phyloP scores from a whole-genome alignment of 768 basidiomycete species.

The Rhodotorula kratochvilovae region DNA sequence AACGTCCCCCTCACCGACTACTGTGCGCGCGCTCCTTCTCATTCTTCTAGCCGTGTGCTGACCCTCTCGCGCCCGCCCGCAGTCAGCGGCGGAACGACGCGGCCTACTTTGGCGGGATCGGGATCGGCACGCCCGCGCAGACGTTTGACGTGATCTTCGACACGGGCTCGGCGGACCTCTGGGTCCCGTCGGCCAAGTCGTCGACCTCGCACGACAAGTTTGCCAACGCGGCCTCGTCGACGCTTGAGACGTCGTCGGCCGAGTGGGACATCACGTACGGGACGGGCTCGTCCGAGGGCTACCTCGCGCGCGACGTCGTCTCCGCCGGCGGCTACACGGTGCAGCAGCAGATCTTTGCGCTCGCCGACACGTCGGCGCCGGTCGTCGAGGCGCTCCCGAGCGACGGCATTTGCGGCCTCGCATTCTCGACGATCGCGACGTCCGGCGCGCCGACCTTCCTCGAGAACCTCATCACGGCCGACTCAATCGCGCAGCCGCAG shows the following conservation, averaged over 20 bases:
- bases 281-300: constrained; percentile 23
- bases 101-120: constrained; percentile 26
- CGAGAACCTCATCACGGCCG: constrained; percentile 38
- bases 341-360: constrained; percentile 31
- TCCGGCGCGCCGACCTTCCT: constrained; percentile 40
- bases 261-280: constrained; percentile 38
- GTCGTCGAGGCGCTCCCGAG: constrained; percentile 17
- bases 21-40: not conserved
- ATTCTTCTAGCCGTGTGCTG: not conserved
- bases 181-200: constrained; percentile 19
- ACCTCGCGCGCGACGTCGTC: constrained; percentile 33
- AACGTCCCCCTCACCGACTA: constrained; percentile 28
- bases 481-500: constrained; percentile 25
- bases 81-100: constrained; percentile 37
- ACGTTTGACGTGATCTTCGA: constrained; percentile 28
- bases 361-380: constrained; percentile 20
- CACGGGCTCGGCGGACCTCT: constrained; percentile 25
- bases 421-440: constrained; percentile 42
- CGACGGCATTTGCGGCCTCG: constrained; percentile 41
- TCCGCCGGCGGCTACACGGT: constrained; percentile 13
- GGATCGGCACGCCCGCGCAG: constrained; percentile 32
- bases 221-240: not conserved
- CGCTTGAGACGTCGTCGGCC: constrained; percentile 20
- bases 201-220: constrained; percentile 31
- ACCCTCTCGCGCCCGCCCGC: not conserved